phyloP scores from a whole-genome alignment of 495 filamentous ascomycete species.

The Neurospora cerealis region DNA sequence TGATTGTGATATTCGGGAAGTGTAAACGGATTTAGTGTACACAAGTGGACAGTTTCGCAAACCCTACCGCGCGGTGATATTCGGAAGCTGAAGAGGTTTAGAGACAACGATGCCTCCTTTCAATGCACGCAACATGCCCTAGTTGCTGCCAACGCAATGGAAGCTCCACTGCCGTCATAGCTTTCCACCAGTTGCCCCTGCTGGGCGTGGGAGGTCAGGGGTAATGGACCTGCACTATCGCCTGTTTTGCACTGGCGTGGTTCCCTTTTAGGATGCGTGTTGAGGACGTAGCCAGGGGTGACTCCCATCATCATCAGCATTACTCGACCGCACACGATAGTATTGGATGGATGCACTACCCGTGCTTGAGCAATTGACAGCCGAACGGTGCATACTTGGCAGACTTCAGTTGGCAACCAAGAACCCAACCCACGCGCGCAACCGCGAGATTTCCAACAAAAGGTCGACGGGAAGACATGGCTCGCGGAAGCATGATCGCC shows the following conservation, averaged over 20 bases:
- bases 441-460: conserved; percentile 8
- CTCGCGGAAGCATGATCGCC: conserved; percentile 11
- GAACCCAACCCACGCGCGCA: conserved; percentile 10
- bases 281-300: conserved; percentile 4
- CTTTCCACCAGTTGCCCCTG: conserved; percentile 1
- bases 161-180: conserved; percentile 10
- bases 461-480: conserved; percentile 14
- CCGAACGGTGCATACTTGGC: conserved; percentile 10
- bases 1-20: not conserved
- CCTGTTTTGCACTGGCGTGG: not conserved
- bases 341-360: not conserved
- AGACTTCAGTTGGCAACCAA: conserved; percentile 8
- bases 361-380: conserved; percentile 1
- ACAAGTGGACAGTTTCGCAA: not conserved
- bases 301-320: not conserved
- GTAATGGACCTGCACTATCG: not conserved
- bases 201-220: not conserved
- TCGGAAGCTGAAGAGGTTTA: not conserved
- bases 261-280: not conserved
- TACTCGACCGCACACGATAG: not conserved
- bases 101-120: not conserved
- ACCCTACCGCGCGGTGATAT: not conserved
- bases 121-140: not conserved
- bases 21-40: not conserved
- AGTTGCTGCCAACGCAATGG: conserved; percentile 1